A percentile compares a stretch with the other conserved stretches of the same genome.
Conservation (phyloP, 768 basidiomycete genomes). For the Panaeolus papilionaceus region DNA sequence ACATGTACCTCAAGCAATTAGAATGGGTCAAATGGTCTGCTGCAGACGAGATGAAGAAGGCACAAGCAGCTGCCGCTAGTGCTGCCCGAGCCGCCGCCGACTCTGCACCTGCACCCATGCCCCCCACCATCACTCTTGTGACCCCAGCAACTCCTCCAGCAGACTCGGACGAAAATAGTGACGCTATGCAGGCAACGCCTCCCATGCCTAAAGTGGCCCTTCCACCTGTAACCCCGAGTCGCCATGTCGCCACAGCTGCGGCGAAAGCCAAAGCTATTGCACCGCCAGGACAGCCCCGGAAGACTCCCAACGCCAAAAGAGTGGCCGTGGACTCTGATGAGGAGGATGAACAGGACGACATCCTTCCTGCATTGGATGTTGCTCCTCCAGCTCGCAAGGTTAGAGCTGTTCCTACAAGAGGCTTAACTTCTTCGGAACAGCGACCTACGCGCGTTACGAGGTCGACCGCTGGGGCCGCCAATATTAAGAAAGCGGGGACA, state of each 20-base stretch:
- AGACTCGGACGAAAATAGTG: slow-evolving; percentile 71
- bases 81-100: slow-evolving; percentile 44
- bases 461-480: slow-evolving; percentile 63
- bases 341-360: slow-evolving; percentile 68
- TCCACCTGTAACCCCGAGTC: slow-evolving; percentile 83
- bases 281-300: slow-evolving; percentile 85
- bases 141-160: slow-evolving; percentile 84
- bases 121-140: slow-evolving; percentile 51
- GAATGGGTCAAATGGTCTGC: slow-evolving; percentile 96
- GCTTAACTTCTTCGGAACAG: slow-evolving; percentile 69
- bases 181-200: slow-evolving; percentile 51
- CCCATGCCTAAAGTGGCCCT: slow-evolving; percentile 40
- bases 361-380: slow-evolving; percentile 65
- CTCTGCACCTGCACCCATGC: slow-evolving; percentile 38
- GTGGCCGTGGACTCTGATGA: slow-evolving; percentile 70
- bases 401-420: slow-evolving; percentile 50
- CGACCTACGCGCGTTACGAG: slow-evolving; percentile 77
- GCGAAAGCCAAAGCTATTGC: slow-evolving; percentile 75
- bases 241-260: slow-evolving; percentile 72
- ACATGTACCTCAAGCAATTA: slow-evolving; percentile 92
- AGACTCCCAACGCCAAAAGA: slow-evolving; percentile 85
- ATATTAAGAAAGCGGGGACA: slow-evolving; percentile 59
- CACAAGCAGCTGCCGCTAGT: slow-evolving; percentile 43
- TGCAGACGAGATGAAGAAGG: slow-evolving; percentile 74
- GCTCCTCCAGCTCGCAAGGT: slow-evolving; percentile 49